Conservation (phyloP, 768 basidiomycete genomes). For the Crepidotus variabilis region DNA sequence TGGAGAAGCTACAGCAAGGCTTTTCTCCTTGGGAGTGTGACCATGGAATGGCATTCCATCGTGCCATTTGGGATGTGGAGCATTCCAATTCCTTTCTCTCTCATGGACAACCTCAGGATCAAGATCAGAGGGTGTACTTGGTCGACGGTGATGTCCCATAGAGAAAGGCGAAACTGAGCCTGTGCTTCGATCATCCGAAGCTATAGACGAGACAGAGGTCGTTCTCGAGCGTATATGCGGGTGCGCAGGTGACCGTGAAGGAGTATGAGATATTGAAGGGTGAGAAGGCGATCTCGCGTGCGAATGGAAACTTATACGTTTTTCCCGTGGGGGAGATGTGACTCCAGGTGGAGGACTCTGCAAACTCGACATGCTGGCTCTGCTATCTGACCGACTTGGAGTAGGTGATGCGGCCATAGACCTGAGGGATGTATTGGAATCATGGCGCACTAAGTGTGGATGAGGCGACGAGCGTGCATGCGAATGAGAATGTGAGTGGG, state of each 20-base stretch:
- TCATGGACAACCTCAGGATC: conserved; percentile 16
- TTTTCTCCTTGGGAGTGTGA: neutral
- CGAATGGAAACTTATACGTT: neutral
- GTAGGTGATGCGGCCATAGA: neutral
- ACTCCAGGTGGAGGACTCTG: neutral
- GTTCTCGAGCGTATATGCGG: neutral
- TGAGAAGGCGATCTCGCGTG: neutral
- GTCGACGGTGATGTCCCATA: neutral
- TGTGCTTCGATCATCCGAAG: neutral
- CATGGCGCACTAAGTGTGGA: conserved; percentile 35
- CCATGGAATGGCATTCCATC: neutral
- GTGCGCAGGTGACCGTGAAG: neutral
- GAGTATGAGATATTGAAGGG: neutral
- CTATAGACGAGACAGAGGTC: neutral
- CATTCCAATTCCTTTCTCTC: conserved; percentile 66
- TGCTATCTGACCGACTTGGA: neutral
- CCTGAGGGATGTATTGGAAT: neutral
- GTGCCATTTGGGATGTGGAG: conserved; percentile 51
- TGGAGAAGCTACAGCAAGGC: neutral
- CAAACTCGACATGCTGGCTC: neutral
- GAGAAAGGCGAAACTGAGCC: neutral
- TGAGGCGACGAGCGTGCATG: conserved; percentile 19
- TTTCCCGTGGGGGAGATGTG: neutral
- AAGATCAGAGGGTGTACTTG: neutral
- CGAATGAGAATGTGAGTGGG: conserved; percentile 3